A percentile compares a stretch with the other conserved stretches of the same genome.
Evolutionary conservation across 2,329 filamentous ascomycete genomes (phyloP).

Genomic region (Claviceps humidiphila): DNA sequence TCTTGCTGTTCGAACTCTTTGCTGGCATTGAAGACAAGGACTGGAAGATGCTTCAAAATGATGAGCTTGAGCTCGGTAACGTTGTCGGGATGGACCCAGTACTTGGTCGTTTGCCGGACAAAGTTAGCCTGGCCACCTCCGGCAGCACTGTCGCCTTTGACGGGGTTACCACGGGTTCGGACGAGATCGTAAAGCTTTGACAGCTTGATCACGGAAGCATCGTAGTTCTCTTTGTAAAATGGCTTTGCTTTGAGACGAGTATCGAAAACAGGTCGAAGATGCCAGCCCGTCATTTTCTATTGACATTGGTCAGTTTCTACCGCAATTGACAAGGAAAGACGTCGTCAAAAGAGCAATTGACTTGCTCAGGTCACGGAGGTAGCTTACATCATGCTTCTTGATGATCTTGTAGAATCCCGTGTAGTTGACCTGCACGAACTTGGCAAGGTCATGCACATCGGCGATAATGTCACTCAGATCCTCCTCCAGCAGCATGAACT

Average conservation of each 20-base stretch:
- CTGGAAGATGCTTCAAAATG: constrained; percentile 91
- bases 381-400: constrained; percentile 89
- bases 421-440: constrained; percentile 97
- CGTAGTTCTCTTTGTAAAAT: constrained; percentile 98
- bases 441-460: constrained; percentile 93
- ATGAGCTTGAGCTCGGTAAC: constrained; percentile 97
- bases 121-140: constrained; percentile 92
- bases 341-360: not conserved
- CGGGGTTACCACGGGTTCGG: constrained; percentile 80
- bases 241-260: constrained; percentile 88
- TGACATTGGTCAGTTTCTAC: too few species aligned
- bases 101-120: constrained; percentile 93
- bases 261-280: constrained; percentile 91
- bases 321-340: too few species aligned
- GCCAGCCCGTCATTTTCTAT: constrained; percentile 88
- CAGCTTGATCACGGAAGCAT: constrained; percentile 85
- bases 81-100: constrained; percentile 98
- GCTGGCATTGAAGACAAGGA: constrained; percentile 91
- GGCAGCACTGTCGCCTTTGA: constrained; percentile 81
- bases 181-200: constrained; percentile 93
- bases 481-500: constrained; percentile 87
- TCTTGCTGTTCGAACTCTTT: constrained; percentile 91
- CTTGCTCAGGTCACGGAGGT: not conserved
- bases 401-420: constrained; percentile 99
- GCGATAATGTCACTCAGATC: constrained; percentile 96